Conservation (phyloP, 2,329 filamentous ascomycete species). For the Fusarium nematophilum region DNA sequence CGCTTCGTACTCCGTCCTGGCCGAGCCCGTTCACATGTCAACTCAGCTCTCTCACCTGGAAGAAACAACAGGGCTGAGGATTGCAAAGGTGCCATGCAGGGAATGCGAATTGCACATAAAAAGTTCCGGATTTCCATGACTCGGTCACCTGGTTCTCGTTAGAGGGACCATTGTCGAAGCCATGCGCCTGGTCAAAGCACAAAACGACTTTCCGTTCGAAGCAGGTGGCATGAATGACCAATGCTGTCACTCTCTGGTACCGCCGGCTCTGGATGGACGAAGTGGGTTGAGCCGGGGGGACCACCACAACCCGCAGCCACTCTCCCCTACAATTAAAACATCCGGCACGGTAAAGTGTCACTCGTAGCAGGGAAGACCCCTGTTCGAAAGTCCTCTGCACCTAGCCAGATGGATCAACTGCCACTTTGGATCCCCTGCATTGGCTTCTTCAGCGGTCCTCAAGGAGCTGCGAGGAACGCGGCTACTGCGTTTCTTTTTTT, state of each 20-base stretch:
- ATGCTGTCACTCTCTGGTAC: no score
- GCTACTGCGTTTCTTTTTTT: conserved; percentile 16
- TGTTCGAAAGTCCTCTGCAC: conserved; percentile 31
- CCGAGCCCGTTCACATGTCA: conserved; percentile 19
- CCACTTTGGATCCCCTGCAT: conserved; percentile 41
- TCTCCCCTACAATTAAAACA: conserved; percentile 36
- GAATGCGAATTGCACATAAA: conserved; percentile 1
- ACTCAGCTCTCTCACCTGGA: conserved; percentile 2
- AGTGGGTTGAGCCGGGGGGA: conserved; percentile 3
- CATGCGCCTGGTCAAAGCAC: conserved; percentile 13
- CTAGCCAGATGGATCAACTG: conserved; percentile 39
- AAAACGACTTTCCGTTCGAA: conserved; percentile 30
- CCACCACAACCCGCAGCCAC: conserved; percentile 15
- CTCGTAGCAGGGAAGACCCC: conserved; percentile 34
- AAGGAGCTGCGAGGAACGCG: conserved; percentile 6
- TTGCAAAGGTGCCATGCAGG: conserved; percentile 31
- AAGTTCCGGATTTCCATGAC: conserved; percentile 24
- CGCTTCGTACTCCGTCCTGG: no score
- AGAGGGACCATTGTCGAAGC: conserved; percentile 1
- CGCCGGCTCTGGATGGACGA: neutral
- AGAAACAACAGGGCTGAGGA: neutral
- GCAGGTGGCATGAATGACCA: no score
- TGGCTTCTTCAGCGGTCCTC: conserved; percentile 11
- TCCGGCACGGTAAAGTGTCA: conserved; percentile 29
- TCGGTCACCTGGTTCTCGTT: conserved; percentile 15